Evolutionary conservation across 2,329 filamentous ascomycete genomes (phyloP), one percentile per base, ranked within the genome.

Genomic region (Daldinia eschscholtzii): DNA sequence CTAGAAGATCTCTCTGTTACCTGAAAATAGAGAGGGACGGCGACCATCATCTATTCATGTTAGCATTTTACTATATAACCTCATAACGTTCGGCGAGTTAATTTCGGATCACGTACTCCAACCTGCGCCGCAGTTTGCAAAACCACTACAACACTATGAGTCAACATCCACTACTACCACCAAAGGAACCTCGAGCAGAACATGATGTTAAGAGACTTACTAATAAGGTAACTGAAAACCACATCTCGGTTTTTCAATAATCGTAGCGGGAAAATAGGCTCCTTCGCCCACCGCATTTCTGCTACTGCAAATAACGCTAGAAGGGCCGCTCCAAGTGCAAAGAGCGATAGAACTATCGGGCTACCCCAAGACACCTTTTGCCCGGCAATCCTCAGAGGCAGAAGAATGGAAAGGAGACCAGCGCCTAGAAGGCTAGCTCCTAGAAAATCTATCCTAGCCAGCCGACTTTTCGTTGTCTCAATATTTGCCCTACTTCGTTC

Each of bases 11-110:
- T 80, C 4, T 85, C 80, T 0, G 89, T 90, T 0, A 91, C 85
- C 64, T 91, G 88, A 70, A 93, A 93, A 78, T 93, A 93, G 0
- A 93, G 78, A 0, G 91, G 91, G 0, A 92, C 85, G 0, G 86
- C 85, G 61, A 89, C 90, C 86, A 92, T 89, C 75, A 89, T 82
- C 79, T 84, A 66, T 48, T 10, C 57, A 55, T 44, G 73, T 70
- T 12, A 68, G 57, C 33, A 59, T 66, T 39, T 39, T 15, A 13
- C 39, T 35, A n/a, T n/a, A n/a, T n/a, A 39, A 9, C 65, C 9
- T 57, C 15, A 13, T 6, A 15, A 10, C 4, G 10, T 20, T 6
- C 2, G 23, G 4, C 3, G 9, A 33, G 7, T 18, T 13, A 18
- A 41, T 6, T 68, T 68, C 2, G 76, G 61, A 39, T 39, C 53